A percentile compares a stretch with the other conserved stretches of the same genome.
phyloP scores from a whole-genome alignment of 352 stramenopile species.

The Phytophthora citricola region DNA sequence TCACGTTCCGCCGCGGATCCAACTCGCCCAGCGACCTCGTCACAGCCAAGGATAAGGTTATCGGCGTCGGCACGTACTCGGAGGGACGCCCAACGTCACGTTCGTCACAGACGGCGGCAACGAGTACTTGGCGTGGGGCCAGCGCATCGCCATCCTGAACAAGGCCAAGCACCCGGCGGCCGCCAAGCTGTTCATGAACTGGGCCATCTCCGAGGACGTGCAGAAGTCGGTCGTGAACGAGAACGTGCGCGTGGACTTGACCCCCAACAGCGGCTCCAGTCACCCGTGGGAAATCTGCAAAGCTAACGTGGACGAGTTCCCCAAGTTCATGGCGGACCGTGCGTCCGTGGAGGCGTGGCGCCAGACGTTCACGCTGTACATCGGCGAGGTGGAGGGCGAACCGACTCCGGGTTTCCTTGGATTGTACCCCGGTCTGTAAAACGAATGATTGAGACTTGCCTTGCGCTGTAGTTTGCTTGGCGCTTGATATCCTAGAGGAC shows the following conservation, averaged over 20 bases:
- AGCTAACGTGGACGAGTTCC: constrained; percentile 44
- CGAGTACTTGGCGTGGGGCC: constrained; percentile 52
- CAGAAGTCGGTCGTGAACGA: constrained; percentile 2
- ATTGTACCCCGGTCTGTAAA: constrained; percentile 47
- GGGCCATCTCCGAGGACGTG: constrained; percentile 43
- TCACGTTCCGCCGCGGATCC: no score
- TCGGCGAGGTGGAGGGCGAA: constrained; percentile 51
- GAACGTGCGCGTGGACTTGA: constrained; percentile 49
- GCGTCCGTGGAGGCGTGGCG: constrained; percentile 47
- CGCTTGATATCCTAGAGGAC: no score
- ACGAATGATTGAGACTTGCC: neutral
- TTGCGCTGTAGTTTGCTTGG: no score
- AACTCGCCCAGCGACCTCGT: no score
- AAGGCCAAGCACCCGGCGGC: constrained; percentile 59
- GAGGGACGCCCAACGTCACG: constrained; percentile 25
- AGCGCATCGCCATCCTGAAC: constrained; percentile 64
- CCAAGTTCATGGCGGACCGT: constrained; percentile 58
- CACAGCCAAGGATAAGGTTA: no score
- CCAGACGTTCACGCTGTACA: constrained; percentile 11
- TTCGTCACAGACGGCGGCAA: constrained; percentile 36
- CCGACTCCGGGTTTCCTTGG: constrained; percentile 45
- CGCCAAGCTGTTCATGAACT: constrained; percentile 70
- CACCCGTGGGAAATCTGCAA: constrained; percentile 44
- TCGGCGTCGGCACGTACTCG: neutral
- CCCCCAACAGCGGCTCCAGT: constrained; percentile 31